A percentile compares a stretch with the other conserved stretches of the same genome.
Evolutionary conservation across 768 basidiomycete species (phyloP).

Genomic region (Russula earlei): DNA sequence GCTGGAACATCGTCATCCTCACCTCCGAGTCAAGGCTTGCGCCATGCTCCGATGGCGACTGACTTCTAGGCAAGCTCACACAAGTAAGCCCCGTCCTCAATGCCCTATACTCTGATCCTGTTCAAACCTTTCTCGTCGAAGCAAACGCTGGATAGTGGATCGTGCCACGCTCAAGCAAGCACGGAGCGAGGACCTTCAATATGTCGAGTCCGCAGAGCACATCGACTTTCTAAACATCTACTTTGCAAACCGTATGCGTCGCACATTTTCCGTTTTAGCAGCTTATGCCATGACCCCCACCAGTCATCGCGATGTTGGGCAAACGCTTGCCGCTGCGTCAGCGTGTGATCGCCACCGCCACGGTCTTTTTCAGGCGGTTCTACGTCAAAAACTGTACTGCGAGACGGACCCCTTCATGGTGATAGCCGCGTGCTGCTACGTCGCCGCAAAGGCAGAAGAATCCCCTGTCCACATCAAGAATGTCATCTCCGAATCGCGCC

Average conservation of each 20-base stretch:
- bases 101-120: background rate
- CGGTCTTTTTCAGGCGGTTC: constrained; percentile 93
- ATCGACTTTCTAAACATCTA: constrained; percentile 80
- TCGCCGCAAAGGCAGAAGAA: constrained; percentile 96
- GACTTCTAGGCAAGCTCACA: constrained; percentile 93
- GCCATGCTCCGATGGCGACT: constrained; percentile 52
- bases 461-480: constrained; percentile 91
- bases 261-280: background rate
- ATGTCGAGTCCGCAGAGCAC: constrained; percentile 67
- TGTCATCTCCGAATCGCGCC: constrained; percentile 73
- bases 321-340: constrained; percentile 78
- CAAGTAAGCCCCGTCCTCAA: constrained; percentile 46
- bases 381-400: constrained; percentile 93
- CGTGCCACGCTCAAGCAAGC: constrained; percentile 64
- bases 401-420: constrained; percentile 95
- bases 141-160: constrained; percentile 90
- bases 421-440: constrained; percentile 87
- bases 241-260: constrained; percentile 63
- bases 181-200: constrained; percentile 67
- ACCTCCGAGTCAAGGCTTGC: too few species aligned
- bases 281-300: too few species aligned
- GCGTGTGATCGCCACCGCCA: constrained; percentile 87
- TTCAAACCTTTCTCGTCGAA: constrained; percentile 26
- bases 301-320: constrained; percentile 81
- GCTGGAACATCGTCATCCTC: too few species aligned